Base-by-base conservation (phyloP, 2,329 filamentous ascomycete genomes). In the Colletotrichum sp. region DNA sequence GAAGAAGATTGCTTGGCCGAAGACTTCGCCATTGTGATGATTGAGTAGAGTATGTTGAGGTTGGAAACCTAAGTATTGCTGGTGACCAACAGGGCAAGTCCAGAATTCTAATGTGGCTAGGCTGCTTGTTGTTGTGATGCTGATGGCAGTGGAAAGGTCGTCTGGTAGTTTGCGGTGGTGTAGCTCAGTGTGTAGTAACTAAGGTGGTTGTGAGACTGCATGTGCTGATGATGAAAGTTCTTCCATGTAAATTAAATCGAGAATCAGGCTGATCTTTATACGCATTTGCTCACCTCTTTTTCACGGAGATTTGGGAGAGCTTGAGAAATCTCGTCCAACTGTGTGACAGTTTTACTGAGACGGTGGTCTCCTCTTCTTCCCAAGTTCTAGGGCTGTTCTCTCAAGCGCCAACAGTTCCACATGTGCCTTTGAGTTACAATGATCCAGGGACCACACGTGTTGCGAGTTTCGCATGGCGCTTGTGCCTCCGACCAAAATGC, bases 1-100 rank as follows among this genome's bases (percentile, higher is more conserved):
- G 43, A 74, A 22, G 66, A 34, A 32, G 70, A 58, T 5, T 75
- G 55, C 56, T 75, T 65, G 15, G 58, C 68, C 12, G 73, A 58
- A 28, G 71, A 61, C 56, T 69, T 73, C 43, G 27, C 34, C 64
- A 74, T 74, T 27, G 25, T 60, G 36, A 28, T 12, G 39, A 6
- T 28, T 12, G 18, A 22, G 1, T 13, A 32, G 3, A 27, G 2
- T 12, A 3, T 16, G 55, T 16, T 32, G 5, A 18, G 27, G 16
- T 39, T 43, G 22, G 27, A 10, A 3, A 10, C 5, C 28, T 10
- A 1, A 8, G 58, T n/a, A 8, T 62, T 25, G n/a, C 13, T 22
- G 16, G 3, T 52, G 12, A 2, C 13, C 28, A 5, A n/a, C 2
- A 18, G 61, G 12, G 30, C n/a, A 52, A 52, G 1, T 52, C n/a